phyloP scores from a whole-genome alignment of 148 eudicot species.

The Fagopyrum tataricum region DNA sequence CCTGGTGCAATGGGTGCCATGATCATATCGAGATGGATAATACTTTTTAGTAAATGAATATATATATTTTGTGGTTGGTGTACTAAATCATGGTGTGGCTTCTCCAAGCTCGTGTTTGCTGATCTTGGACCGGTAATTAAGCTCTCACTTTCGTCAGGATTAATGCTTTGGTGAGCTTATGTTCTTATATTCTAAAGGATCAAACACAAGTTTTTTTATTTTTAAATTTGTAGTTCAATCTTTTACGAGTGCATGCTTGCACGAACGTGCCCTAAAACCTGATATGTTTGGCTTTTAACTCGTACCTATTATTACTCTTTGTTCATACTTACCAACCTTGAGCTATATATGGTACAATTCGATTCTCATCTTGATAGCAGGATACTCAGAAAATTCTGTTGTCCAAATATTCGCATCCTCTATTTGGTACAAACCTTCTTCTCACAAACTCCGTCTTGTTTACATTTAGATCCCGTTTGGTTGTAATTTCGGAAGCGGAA shows the following conservation, averaged over 20 bases:
- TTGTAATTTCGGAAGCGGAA: too few relatives aligned
- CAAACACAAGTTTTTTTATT: too few relatives aligned
- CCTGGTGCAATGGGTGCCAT: conserved; percentile 9
- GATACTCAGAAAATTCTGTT: conserved; percentile 1
- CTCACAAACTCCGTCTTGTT: too few relatives aligned
- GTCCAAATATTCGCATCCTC: background rate
- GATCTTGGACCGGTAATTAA: conserved; percentile 5
- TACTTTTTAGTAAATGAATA: background rate
- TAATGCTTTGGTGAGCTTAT: conserved; percentile 1
- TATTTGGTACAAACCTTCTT: background rate
- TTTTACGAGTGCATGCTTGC: too few relatives aligned
- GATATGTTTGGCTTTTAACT: too few relatives aligned
- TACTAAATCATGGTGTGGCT: background rate
- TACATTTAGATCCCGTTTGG: too few relatives aligned
- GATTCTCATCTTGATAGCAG: background rate
- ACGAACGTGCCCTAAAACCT: too few relatives aligned
- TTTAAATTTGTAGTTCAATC: too few relatives aligned
- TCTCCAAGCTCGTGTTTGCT: background rate
- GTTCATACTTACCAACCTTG: conserved; percentile 3
- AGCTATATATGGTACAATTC: background rate
- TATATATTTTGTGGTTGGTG: conserved; percentile 5
- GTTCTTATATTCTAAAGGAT: background rate
- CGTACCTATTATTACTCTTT: too few relatives aligned
- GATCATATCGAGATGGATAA: background rate
- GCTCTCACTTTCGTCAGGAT: conserved; percentile 10